A percentile compares a stretch with the other conserved stretches of the same genome.
These are phyloP conservation scores for Phialemonium atrogriseum DNA, from an alignment of 2,329 filamentous ascomycete genomes.

Conservation along the genomic window DNA sequence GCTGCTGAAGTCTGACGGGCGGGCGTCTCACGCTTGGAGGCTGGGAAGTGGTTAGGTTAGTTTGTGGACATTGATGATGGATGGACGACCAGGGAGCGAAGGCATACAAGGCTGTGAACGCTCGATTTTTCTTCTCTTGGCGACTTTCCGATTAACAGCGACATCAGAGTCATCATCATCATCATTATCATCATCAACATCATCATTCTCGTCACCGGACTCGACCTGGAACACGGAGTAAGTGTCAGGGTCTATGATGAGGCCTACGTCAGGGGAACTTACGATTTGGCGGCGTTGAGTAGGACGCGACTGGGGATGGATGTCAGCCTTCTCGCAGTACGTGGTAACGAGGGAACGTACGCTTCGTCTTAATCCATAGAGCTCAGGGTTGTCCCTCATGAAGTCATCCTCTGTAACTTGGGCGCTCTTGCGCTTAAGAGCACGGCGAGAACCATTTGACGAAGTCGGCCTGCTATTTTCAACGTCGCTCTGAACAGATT, in stretches of 20 bases:
- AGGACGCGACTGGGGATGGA: conserved; percentile 40
- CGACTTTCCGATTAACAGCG: conserved; percentile 44
- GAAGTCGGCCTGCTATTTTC: conserved; percentile 50
- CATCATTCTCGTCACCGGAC: conserved; percentile 48
- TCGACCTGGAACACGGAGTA: conserved; percentile 31
- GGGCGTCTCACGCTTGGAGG: conserved; percentile 19
- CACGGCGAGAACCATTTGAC: conserved; percentile 62
- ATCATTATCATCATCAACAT: conserved; percentile 46
- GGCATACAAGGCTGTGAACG: conserved; percentile 55
- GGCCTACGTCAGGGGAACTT: conserved; percentile 24
- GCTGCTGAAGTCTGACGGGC: conserved; percentile 17
- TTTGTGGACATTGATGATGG: conserved; percentile 3
- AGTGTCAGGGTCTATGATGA: neutral
- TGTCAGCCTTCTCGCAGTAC: conserved; percentile 21
- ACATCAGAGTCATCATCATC: conserved; percentile 70
- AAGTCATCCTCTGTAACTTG: conserved; percentile 65
- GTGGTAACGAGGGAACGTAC: conserved; percentile 41
- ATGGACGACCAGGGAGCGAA: neutral
- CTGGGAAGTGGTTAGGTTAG: conserved; percentile 9
- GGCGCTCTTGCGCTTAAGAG: conserved; percentile 63
- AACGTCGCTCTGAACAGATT: conserved; percentile 36
- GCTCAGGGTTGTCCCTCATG: conserved; percentile 84
- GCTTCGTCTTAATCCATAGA: conserved; percentile 91
- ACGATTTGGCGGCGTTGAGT: conserved; percentile 51
- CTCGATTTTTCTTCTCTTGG: conserved; percentile 62